Conservation (phyloP, 1,284 basidiomycete species). For the Malassezia brasiliensis region DNA sequence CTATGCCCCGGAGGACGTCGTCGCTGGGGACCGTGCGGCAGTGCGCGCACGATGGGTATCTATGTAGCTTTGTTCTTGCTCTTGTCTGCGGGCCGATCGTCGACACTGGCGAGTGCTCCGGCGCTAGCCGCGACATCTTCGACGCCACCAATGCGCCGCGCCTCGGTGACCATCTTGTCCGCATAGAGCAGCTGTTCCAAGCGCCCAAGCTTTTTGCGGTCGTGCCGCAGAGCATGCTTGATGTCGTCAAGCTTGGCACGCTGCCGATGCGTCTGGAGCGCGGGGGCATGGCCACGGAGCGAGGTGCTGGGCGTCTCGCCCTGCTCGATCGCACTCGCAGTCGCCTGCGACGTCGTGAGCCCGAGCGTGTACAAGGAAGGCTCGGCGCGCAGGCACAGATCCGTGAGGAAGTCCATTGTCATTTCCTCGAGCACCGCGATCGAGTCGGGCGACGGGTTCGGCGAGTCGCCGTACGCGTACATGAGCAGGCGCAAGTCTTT, state of each 20-base stretch:
- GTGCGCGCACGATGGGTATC: slow-evolving; percentile 2
- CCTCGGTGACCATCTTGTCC: slow-evolving; percentile 42
- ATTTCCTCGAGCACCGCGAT: slow-evolving; percentile 90
- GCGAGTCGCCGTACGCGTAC: slow-evolving; percentile 90
- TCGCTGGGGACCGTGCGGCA: neutral
- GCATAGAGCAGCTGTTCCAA: slow-evolving; percentile 45
- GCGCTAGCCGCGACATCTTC: slow-evolving; percentile 35
- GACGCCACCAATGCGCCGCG: slow-evolving; percentile 35
- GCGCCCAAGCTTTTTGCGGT: slow-evolving; percentile 39
- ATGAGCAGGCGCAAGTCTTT: slow-evolving; percentile 62
- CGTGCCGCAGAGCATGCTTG: slow-evolving; percentile 41
- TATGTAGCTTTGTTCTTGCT: neutral
- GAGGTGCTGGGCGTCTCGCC: slow-evolving; percentile 3
- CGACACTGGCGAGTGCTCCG: slow-evolving; percentile 22
- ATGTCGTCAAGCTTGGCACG: slow-evolving; percentile 45
- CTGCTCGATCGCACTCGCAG: slow-evolving; percentile 17
- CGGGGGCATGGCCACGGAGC: slow-evolving; percentile 8
- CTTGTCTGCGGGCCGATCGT: neutral
- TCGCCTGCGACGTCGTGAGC: slow-evolving; percentile 24
- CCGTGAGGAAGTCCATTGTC: slow-evolving; percentile 76
- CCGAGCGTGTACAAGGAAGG: slow-evolving; percentile 31
- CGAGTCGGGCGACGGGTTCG: slow-evolving; percentile 72
- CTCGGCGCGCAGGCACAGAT: slow-evolving; percentile 59
- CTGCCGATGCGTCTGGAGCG: slow-evolving; percentile 24
- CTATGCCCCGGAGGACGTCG: neutral